Evolutionary conservation across 164 flowering plant genomes (phyloP), one percentile per base, ranked within the genome.

Genomic region (Nymphaea colorata): DNA sequence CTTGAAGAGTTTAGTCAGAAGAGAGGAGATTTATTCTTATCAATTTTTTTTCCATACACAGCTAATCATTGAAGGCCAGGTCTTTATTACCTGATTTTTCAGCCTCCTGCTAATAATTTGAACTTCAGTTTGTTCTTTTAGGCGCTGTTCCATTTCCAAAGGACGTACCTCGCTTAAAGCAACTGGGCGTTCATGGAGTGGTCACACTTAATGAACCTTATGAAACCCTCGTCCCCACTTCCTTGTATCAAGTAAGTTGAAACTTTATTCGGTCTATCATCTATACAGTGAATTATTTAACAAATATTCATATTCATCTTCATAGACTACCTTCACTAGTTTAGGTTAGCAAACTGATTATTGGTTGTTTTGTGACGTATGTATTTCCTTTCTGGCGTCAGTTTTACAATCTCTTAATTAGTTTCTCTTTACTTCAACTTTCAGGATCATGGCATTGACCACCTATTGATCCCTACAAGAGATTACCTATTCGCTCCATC

Each of bases 101-200:
- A 4, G 14, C 57, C 57, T 51, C 0, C 4, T 4, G 12, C 57
- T 51, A 4, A 51, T 3, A 8, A 15, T 51, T 51, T 12, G 17
- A 5, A 3, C 65, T 63, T 70, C 91, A 93, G 97, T 87, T 81
- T 86, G 17, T 93, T 65, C 69, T 93, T 76, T 70, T 93, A 74
- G 98, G 98, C 67, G 98, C 98, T 70, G 98, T 93, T 81, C 98
- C 98, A 64, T 93, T 93, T 76, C 96, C 98, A 12, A 47, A 76
- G 68, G 92, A 93, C 77, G 96, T 93, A 65, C 85, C 86, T 2
- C 82, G 83, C 69, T 73, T 93, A 66, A 89, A 87, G 76, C 83
- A 83, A 66, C 83, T 83, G 72, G 96, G 96, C 65, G 98, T 93
- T 67, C 64, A 78, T 41, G 98, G 98, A 53, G 97, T 93, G 66